Evolutionary conservation across 306 rosid genomes (phyloP), one percentile per base, ranked within the genome.

Genomic region (Pyrus pyrifolia): DNA sequence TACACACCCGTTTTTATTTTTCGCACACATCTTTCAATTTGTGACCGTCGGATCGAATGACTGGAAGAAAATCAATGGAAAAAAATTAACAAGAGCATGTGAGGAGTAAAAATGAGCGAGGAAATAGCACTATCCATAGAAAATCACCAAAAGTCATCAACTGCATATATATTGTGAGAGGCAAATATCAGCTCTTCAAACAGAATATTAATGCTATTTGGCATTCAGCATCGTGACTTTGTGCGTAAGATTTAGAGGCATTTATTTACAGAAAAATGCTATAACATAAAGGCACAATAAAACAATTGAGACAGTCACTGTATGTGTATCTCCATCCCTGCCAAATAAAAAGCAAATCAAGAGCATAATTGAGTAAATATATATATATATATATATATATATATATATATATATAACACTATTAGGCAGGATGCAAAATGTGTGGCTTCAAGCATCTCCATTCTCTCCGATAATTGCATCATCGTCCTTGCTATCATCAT

Each of bases 261-360:
- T 67, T 33, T 53, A 52, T 52, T n/a, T 57, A 68, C 67, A 57
- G 11, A 67, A 42, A 42, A 59, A 68, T 68, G 22, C 27, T 58
- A 72, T 25, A 53, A 67, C 27, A 25, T 49, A 25, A 38, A 10
- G 19, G 68, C 2, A 10, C 57, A 33, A 21, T 40, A 60, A 42
- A 53, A 76, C 38, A 57, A 55, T 38, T 67, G 79, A 76, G 18
- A 78, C 11, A 19, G 21, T 59, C 33, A 71, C 25, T 44, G n/a
- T 35, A 35, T 1, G 65, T 52, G 17, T 42, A 58, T 46, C 17
- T 66, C 62, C 61, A 66, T n/a, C 23, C 31, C 31, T 15, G 13
- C 35, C 61, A n/a, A 11, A 46, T 13, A 23, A 57, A 45, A 66
- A 29, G 27, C 42, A 29, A n/a, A 55, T 45, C 23, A 59, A 21